Evolutionary conservation across 2,329 filamentous ascomycete genomes (phyloP), one percentile per base, ranked within the genome.

Genomic region (Aspergillus neoniger): DNA sequence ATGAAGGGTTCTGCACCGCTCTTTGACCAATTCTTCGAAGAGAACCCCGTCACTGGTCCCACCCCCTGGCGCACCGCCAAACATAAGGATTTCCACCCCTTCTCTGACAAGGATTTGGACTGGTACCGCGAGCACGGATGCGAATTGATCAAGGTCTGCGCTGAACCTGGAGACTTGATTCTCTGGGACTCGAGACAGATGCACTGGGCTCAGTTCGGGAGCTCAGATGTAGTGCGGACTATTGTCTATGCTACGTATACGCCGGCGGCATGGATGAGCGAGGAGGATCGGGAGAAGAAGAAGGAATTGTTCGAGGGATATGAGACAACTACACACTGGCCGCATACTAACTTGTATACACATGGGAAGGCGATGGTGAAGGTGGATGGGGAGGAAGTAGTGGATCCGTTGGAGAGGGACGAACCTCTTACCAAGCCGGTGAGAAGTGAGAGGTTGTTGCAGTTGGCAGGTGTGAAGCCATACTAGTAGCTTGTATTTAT

Each of bases 101-200:
- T 55, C 52, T 19, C 25, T 12, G 52, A 55, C 21, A 43, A 21
- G 52, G 17, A 55, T 12, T 5, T 55, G 15, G 38, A 30, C 15
- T 55, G 52, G 52, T 55, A 55, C n/a, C 38, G 38, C 36, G 21
- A 36, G n/a, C 52, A n/a, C 6, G 52, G 52, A 10, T 55, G 52
- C n/a, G 52, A 55, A 25, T 43, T 55, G 38, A 28, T 55, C 25
- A 55, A 55, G 38, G 52, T 55, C 8, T 55, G 52, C 15, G 52
- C 52, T 43, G 52, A 44, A 17, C 52, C 52, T 2, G 52, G 52
- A 3, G 52, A 55, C n/a, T 25, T 55, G 38, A 55, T 55, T 15
- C 39, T 55, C 15, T 55, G 52, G 52, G 52, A 55, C 52, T 55
- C 52, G 38, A 41, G 52, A n/a, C 52, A 55, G 52, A 43, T 55